Base-by-base conservation (phyloP, 164 flowering plant genomes). In the Stephania cephalantha region DNA sequence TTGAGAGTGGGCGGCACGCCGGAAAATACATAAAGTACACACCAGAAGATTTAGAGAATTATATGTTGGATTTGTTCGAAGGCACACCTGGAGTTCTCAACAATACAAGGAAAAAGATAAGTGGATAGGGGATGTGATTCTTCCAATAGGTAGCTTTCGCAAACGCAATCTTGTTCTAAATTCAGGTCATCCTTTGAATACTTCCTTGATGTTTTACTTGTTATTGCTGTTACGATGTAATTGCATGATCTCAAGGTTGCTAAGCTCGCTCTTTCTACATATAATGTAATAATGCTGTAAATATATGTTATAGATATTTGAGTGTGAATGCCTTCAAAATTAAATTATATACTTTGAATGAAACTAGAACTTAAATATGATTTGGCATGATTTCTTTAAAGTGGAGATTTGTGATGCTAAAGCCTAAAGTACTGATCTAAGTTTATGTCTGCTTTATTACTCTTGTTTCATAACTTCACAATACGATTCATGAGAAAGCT, bases 21-120 rank as follows among this genome's bases (percentile, higher is more conserved):
- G 94, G 86, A 68, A 92, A 87, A 75, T 92, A 94, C 81, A 86
- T 94, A 25, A 94, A 92, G 82, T 94, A 90, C 78, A 82, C 86
- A 6, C 82, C 89, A 0, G 97, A 93, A 45, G 99, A 95, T 81
- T 76, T 95, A 69, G 99, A 93, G 85, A 77, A 74, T 68, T 86
- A 86, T 76, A 70, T 95, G 61, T 80, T 78, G 78, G 97, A 93
- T 82, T 82, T 94, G 68, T 94, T 92, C 71, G 95, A 90, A 86
- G 92, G 98, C 31, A 55, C 82, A 0, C 89, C 94, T 75, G 73
- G 77, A 73, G 85, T 89, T 69, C 79, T 89, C 71, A 85, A 88
- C 53, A 86, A 87, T 72, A 82, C 70, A 50, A 75, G 81, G 79
- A 84, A 90, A 84, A 90, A 85, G 77, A 25, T 74, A 18, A 83